Evolutionary conservation across 768 basidiomycete genomes (phyloP).

Genomic region (Lactarius trivialis): DNA sequence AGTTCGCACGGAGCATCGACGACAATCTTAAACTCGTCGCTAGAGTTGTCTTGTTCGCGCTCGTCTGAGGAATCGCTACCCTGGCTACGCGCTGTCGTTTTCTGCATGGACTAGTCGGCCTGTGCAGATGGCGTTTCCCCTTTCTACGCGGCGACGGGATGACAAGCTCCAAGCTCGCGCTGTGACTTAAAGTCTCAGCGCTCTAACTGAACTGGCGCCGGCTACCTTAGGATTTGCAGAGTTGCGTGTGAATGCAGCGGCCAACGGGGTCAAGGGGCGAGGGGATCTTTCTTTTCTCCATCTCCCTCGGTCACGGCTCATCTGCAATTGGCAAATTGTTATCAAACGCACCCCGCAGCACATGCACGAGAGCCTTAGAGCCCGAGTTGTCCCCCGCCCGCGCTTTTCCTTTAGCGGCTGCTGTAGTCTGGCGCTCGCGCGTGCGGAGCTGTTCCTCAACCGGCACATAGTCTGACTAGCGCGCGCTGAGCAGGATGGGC

Average conservation of each 20-base stretch:
- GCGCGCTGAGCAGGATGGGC: neutral
- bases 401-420: neutral
- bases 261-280: neutral
- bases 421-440: neutral
- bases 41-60: no score
- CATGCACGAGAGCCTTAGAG: neutral
- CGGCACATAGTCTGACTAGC: slow-evolving; percentile 2
- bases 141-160: neutral
- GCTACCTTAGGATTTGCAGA: slow-evolving; percentile 1
- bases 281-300: neutral
- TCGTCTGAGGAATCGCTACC: neutral
- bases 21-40: slow-evolving; percentile 2
- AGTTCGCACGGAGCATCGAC: neutral
- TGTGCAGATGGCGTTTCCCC: neutral
- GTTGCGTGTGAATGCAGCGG: slow-evolving; percentile 8
- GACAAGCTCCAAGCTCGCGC: neutral
- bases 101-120: neutral
- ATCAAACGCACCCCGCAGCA: slow-evolving; percentile 7
- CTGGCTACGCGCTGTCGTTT: slow-evolving; percentile 1
- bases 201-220: neutral
- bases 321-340: no score
- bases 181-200: neutral
- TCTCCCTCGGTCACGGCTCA: no score
- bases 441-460: neutral
- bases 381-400: neutral